These are phyloP conservation scores for Dictyostelium capitatum DNA, from an alignment of 78 protist species.

Conservation along the genomic window DNA sequence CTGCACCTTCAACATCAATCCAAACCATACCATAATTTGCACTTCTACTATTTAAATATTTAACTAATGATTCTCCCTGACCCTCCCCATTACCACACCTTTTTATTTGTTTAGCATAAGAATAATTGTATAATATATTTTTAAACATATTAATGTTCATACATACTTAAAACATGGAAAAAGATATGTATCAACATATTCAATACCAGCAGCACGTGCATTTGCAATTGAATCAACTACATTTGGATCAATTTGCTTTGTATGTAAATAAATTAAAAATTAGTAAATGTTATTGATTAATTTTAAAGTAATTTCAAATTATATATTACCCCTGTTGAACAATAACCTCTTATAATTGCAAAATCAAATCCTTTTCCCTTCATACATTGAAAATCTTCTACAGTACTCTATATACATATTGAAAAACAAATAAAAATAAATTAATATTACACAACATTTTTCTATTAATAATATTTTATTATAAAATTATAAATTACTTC, in stretches of 20 bases:
- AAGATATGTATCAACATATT: constrained; percentile 46
- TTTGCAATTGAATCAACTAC: neutral
- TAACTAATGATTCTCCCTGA: constrained; percentile 39
- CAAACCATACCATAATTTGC: constrained; percentile 71
- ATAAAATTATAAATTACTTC: no score
- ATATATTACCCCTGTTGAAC: neutral
- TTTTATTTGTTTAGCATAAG: constrained; percentile 32
- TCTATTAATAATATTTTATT: no score
- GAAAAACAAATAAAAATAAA: no score
- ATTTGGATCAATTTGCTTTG: neutral
- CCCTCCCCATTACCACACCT: constrained; percentile 54
- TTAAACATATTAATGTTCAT: neutral
- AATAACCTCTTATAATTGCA: constrained; percentile 35
- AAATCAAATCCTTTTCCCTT: constrained; percentile 31
- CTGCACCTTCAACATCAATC: constrained; percentile 83
- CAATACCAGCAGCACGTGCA: constrained; percentile 50
- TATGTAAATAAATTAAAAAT: no score
- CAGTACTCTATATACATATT: no score
- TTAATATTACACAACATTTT: no score
- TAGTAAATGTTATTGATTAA: no score
- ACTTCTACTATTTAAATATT: neutral
- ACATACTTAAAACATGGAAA: constrained; percentile 8
- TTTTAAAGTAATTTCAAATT: neutral
- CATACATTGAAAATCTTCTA: constrained; percentile 11
- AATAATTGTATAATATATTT: constrained; percentile 29